phyloP scores from a whole-genome alignment of 1,139 yeast species.

The Pichia sp. region DNA sequence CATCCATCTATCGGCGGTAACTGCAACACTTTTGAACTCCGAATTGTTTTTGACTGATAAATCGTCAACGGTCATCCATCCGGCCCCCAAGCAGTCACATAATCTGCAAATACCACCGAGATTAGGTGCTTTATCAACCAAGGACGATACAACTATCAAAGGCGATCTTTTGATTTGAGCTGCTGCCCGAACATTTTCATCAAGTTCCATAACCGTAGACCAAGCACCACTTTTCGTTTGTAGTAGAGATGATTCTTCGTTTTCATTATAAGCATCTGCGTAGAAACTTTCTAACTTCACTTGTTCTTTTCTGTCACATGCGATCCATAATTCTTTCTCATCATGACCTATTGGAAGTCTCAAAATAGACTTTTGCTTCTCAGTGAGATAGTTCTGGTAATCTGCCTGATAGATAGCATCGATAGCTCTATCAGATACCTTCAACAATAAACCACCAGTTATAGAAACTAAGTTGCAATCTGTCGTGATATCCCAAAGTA shows the following conservation, averaged over 20 bases:
- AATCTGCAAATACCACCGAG: constrained; percentile 90
- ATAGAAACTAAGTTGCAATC: constrained; percentile 65
- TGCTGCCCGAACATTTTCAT: constrained; percentile 27
- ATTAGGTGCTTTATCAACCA: constrained; percentile 89
- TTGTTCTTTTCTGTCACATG: constrained; percentile 25
- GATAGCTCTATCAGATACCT: constrained; percentile 53
- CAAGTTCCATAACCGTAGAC: constrained; percentile 52
- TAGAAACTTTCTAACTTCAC: constrained; percentile 23
- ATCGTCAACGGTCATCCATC: constrained; percentile 72
- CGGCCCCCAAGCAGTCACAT: constrained; percentile 90
- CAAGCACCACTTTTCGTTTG: constrained; percentile 92
- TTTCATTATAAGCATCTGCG: constrained; percentile 14
- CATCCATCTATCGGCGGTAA: constrained; percentile 95
- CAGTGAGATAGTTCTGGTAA: constrained; percentile 36
- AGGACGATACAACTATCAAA: constrained; percentile 77
- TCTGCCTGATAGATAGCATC: constrained; percentile 43
- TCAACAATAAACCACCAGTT: constrained; percentile 69
- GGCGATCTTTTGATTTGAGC: constrained; percentile 58
- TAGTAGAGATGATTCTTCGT: constrained; percentile 43
- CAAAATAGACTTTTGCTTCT: constrained; percentile 30
- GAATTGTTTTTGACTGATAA: constrained; percentile 55
- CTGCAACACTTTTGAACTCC: constrained; percentile 83
- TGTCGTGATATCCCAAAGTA: constrained; percentile 62
- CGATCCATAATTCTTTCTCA: constrained; percentile 32
- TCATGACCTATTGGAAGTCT: constrained; percentile 50